A percentile compares a stretch with the other conserved stretches of the same genome.
These are phyloP conservation scores for Metschnikowia gelsemii DNA, from an alignment of 805 yeast species.

Conservation along the genomic window DNA sequence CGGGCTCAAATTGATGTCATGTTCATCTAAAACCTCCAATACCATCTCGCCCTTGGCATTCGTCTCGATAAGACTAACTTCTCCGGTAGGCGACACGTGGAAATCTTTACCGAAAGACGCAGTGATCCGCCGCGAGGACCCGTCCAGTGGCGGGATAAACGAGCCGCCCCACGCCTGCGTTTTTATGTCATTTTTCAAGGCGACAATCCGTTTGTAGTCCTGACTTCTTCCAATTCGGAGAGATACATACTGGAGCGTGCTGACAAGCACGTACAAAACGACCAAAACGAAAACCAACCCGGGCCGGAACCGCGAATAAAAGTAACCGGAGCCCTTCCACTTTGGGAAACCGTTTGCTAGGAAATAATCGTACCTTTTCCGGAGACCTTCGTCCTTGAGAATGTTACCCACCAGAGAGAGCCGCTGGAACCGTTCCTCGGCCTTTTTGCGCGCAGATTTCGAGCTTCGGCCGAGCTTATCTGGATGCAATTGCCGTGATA, in stretches of 20 bases:
- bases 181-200: slow-evolving; percentile 52
- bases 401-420: slow-evolving; percentile 75
- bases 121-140: slow-evolving; percentile 45
- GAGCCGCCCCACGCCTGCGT: slow-evolving; percentile 57
- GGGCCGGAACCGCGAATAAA: slow-evolving; percentile 67
- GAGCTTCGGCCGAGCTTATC: slow-evolving; percentile 54
- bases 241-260: slow-evolving; percentile 58
- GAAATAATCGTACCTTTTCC: slow-evolving; percentile 80
- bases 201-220: slow-evolving; percentile 55
- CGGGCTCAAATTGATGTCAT: slow-evolving; percentile 48
- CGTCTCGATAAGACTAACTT: slow-evolving; percentile 47
- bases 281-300: slow-evolving; percentile 51
- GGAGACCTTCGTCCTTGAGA: slow-evolving; percentile 53
- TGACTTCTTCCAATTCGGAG: slow-evolving; percentile 54
- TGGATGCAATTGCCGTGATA: slow-evolving; percentile 78
- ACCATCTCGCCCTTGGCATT: slow-evolving; percentile 31
- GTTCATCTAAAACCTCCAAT: slow-evolving; percentile 44
- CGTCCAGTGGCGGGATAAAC: slow-evolving; percentile 49
- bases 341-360: slow-evolving; percentile 81
- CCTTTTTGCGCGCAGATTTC: slow-evolving; percentile 42
- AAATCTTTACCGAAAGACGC: slow-evolving; percentile 51
- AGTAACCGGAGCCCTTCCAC: slow-evolving; percentile 68
- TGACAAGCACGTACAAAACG: slow-evolving; percentile 50
- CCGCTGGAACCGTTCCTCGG: slow-evolving; percentile 72
- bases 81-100: slow-evolving; percentile 55